phyloP scores from a whole-genome alignment of 176 grass and related monocot species.

The Eragrostis nindensis region DNA sequence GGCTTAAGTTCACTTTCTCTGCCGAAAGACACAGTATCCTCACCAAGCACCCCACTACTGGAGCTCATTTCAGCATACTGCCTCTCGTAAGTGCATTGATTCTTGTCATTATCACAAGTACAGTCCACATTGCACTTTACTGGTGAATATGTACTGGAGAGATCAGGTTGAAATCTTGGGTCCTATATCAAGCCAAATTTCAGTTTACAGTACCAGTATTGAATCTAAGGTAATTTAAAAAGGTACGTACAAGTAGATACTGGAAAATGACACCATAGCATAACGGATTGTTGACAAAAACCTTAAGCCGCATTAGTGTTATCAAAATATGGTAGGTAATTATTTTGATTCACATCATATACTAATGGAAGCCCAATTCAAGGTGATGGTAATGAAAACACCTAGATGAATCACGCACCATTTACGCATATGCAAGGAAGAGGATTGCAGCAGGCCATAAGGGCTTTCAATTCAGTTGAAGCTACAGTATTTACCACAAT shows the following conservation, averaged over 20 bases:
- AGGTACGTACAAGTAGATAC: background rate
- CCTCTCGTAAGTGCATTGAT: conserved; percentile 94
- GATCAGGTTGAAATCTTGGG: conserved; percentile 91
- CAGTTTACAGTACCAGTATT: conserved; percentile 17
- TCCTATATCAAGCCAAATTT: conserved; percentile 66
- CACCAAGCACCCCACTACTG: conserved; percentile 91
- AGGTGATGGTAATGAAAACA: conserved; percentile 10
- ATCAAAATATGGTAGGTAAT: no score
- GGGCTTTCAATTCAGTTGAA: background rate
- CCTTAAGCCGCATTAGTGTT: no score
- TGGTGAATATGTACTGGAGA: conserved; percentile 85
- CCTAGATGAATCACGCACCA: conserved; percentile 19
- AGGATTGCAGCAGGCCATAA: conserved; percentile 10
- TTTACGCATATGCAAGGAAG: background rate
- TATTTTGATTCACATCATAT: no score
- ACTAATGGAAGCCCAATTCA: background rate
- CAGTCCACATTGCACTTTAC: conserved; percentile 92
- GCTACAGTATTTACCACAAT: background rate
- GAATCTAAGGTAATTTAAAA: conserved; percentile 19
- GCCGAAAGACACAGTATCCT: conserved; percentile 85
- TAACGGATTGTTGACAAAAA: no score
- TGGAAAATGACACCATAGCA: background rate
- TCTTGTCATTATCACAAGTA: conserved; percentile 67
- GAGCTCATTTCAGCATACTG: conserved; percentile 99
- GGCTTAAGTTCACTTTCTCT: conserved; percentile 83